Evolutionary conservation across 441 rosid genomes (phyloP).

Genomic region (Metrosideros polymorpha): DNA sequence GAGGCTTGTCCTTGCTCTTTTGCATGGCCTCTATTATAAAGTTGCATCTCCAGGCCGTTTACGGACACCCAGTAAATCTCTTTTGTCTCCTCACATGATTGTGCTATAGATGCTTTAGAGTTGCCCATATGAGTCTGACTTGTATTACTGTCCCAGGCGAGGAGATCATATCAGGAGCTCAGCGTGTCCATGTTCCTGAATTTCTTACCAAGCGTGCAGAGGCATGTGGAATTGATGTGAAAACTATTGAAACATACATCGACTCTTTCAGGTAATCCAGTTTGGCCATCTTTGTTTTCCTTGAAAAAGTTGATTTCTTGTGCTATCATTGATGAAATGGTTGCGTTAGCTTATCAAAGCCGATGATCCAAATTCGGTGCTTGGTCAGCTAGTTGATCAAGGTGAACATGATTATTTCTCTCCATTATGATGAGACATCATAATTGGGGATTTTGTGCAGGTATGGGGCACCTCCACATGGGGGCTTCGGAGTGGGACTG

Average conservation of each 20-base stretch:
- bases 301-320: not conserved
- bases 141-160: conserved; percentile 35
- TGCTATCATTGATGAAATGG: not conserved
- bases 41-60: not conserved
- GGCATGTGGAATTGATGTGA: conserved; percentile 67
- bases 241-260: conserved; percentile 56
- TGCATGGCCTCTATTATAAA: not conserved
- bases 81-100: not conserved
- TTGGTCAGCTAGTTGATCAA: not conserved
- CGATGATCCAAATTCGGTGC: not conserved
- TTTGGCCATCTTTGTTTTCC: not conserved
- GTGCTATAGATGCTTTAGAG: not conserved
- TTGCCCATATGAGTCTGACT: not conserved
- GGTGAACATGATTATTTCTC: not conserved
- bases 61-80: not conserved
- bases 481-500: conserved; percentile 79
- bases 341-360: not conserved
- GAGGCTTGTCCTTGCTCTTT: not conserved
- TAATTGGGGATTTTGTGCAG: conserved; percentile 17
- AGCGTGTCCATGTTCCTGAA: conserved; percentile 74
- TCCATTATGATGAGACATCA: not conserved
- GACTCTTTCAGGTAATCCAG: conserved; percentile 67
- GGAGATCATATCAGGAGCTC: conserved; percentile 93
- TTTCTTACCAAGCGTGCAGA: conserved; percentile 57
- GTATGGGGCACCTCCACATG: conserved; percentile 78